Evolutionary conservation across 495 filamentous ascomycete genomes (phyloP).

Genomic region (Cudoniella acicularis): DNA sequence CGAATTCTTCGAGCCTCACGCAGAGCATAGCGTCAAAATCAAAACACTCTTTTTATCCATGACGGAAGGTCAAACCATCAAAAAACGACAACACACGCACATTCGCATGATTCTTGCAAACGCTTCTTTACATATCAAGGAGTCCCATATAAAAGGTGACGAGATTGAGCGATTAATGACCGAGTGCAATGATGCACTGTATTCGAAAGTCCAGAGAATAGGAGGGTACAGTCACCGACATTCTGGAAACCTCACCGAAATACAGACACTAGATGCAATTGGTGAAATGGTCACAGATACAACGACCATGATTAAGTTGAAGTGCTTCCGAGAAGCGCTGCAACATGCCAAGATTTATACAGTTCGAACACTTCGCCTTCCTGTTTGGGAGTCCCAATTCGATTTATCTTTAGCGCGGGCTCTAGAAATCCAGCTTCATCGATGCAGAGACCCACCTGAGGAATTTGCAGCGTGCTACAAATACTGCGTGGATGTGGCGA

Average conservation of each 20-base stretch:
- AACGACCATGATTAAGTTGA: neutral
- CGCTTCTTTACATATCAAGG: neutral
- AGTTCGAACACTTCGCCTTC: neutral
- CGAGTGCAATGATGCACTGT: neutral
- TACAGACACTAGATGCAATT: neutral
- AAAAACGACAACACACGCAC: neutral
- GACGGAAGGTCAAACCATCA: neutral
- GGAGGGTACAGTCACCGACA: neutral
- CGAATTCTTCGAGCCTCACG: neutral
- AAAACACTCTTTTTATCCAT: neutral
- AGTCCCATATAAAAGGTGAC: neutral
- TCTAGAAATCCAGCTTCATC: neutral
- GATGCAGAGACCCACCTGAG: neutral
- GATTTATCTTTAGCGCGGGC: neutral
- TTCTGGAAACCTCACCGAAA: neutral
- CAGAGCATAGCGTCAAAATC: neutral
- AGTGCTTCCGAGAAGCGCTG: neutral
- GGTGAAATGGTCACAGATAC: neutral
- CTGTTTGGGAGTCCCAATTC: neutral
- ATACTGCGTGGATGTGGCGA: neutral
- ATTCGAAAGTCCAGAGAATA: neutral
- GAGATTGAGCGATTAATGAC: neutral
- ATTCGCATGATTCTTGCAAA: neutral
- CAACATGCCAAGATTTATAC: neutral
- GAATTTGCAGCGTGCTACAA: neutral